phyloP scores from a whole-genome alignment of 768 basidiomycete genomes.

The Kwoniella bestiolae region DNA sequence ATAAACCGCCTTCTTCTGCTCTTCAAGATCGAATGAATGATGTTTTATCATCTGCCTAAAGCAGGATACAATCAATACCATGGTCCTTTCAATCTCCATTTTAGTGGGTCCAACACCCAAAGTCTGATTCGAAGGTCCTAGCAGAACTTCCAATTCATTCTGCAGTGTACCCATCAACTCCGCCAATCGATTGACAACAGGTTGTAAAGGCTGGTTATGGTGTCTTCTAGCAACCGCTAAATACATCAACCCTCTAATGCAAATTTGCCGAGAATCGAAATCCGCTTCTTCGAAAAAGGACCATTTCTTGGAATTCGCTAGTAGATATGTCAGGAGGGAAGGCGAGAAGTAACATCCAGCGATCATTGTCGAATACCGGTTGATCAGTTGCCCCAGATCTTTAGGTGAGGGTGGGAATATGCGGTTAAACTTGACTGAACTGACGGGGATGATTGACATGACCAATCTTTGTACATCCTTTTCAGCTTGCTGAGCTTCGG shows the following conservation, averaged over 20 bases:
- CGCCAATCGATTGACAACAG: constrained; percentile 68
- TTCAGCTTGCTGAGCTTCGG: constrained; percentile 57
- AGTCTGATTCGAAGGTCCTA: constrained; percentile 16
- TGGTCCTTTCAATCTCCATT: constrained; percentile 57
- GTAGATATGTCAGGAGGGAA: constrained; percentile 61
- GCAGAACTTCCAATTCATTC: constrained; percentile 60
- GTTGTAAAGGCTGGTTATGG: constrained; percentile 62
- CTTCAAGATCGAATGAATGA: constrained; percentile 50
- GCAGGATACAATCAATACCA: constrained; percentile 66
- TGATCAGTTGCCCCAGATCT: constrained; percentile 77
- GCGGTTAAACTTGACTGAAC: constrained; percentile 69
- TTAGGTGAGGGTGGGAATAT: constrained; percentile 62
- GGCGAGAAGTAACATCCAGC: constrained; percentile 73
- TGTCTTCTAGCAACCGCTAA: constrained; percentile 68
- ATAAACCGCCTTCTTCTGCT: constrained; percentile 59
- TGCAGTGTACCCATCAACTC: constrained; percentile 66
- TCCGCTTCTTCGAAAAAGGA: constrained; percentile 72
- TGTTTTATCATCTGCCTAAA: constrained; percentile 65
- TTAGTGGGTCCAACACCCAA: constrained; percentile 24
- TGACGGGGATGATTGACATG: constrained; percentile 72
- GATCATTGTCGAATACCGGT: constrained; percentile 75
- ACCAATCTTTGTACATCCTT: constrained; percentile 68
- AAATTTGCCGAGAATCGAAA: constrained; percentile 67
- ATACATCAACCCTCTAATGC: constrained; percentile 75
- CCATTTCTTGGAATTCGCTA: constrained; percentile 71